Conservation (phyloP, 2,329 filamentous ascomycete species). For the Allantophomopsis lycopodina region DNA sequence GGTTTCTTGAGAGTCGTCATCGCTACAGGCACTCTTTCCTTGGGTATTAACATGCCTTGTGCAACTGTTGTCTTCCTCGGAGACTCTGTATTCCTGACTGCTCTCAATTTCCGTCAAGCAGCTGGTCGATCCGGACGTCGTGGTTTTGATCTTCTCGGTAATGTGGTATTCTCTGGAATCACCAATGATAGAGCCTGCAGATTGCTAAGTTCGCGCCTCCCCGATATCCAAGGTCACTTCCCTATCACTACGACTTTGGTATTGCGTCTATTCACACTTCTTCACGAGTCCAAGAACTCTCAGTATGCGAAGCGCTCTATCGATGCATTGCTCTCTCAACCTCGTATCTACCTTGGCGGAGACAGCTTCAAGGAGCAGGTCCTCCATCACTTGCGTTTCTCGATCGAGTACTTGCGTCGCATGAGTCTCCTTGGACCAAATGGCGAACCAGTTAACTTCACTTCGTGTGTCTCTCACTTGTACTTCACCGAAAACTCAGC, state of each 20-base stretch:
- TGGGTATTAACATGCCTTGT: conserved; percentile 77
- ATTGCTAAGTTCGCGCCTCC: conserved; percentile 59
- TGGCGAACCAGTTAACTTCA: conserved; percentile 59
- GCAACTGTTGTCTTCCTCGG: conserved; percentile 69
- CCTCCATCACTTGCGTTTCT: conserved; percentile 66
- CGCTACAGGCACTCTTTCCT: conserved; percentile 61
- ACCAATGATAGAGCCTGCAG: conserved; percentile 45
- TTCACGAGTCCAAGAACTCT: conserved; percentile 51
- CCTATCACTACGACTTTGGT: conserved; percentile 63
- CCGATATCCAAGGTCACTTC: conserved; percentile 65
- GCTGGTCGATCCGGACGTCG: conserved; percentile 67
- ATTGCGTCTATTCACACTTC: conserved; percentile 51
- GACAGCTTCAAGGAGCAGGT: conserved; percentile 54
- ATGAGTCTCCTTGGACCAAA: conserved; percentile 47
- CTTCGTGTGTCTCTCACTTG: conserved; percentile 54
- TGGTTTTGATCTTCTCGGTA: conserved; percentile 69
- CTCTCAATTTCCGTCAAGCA: conserved; percentile 64
- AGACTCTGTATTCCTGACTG: conserved; percentile 59
- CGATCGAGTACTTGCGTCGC: conserved; percentile 63
- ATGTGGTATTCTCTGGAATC: conserved; percentile 65
- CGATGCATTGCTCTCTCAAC: conserved; percentile 55
- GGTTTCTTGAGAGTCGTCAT: conserved; percentile 59
- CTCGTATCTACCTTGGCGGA: conserved; percentile 57
- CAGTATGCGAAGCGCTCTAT: conserved; percentile 47
- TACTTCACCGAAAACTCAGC: conserved; percentile 66